phyloP scores from a whole-genome alignment of 2,329 filamentous ascomycete species.

The Daldinia sp. region DNA sequence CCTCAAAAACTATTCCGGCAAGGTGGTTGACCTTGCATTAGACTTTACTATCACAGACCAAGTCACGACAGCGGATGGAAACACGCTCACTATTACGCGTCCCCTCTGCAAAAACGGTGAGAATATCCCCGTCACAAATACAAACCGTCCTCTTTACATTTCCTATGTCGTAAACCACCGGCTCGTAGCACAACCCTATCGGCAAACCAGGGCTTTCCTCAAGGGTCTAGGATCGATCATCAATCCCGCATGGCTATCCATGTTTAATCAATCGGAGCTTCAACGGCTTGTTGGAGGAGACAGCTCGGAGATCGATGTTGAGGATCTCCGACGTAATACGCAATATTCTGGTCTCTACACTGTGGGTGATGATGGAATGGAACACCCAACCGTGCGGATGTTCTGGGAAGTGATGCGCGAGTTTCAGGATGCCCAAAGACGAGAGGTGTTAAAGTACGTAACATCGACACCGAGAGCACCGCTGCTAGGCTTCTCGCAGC shows the following conservation, averaged over 20 bases:
- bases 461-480: conserved; percentile 92
- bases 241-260: conserved; percentile 89
- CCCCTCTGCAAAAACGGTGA: conserved; percentile 82
- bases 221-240: conserved; percentile 87
- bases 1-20: conserved; percentile 84
- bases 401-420: conserved; percentile 91
- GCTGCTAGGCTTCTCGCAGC: conserved; percentile 83
- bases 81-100: conserved; percentile 70
- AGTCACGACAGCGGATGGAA: conserved; percentile 56
- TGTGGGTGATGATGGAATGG: conserved; percentile 85
- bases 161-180: conserved; percentile 89
- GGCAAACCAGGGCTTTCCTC: conserved; percentile 89
- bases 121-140: conserved; percentile 82
- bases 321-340: conserved; percentile 85
- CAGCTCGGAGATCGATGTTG: conserved; percentile 82
- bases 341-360: conserved; percentile 86
- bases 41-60: conserved; percentile 90
- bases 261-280: conserved; percentile 97
- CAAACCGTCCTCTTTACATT: conserved; percentile 93
- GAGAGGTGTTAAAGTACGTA: conserved; percentile 93
- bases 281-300: conserved; percentile 94
- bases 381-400: conserved; percentile 84
- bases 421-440: conserved; percentile 77
- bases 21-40: conserved; percentile 81
- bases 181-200: conserved; percentile 78